phyloP scores from a whole-genome alignment of 1,284 basidiomycete genomes.

The Ganoderma sp. region DNA sequence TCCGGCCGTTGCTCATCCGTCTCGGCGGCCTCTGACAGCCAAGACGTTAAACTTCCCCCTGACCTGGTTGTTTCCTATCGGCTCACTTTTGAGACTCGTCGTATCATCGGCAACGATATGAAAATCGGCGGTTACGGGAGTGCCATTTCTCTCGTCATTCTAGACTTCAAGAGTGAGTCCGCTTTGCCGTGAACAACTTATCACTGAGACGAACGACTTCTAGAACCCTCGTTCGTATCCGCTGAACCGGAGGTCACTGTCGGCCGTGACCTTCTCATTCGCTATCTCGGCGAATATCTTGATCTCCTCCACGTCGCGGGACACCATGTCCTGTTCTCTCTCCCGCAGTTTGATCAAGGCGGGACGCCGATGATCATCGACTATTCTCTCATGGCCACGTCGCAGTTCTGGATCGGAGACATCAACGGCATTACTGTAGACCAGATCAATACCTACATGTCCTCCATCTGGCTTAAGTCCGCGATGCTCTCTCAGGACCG shows the following conservation, averaged over 20 bases:
- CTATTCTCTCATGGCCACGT: slow-evolving; percentile 32
- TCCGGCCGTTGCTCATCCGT: neutral
- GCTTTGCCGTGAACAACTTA: neutral
- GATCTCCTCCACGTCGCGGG: slow-evolving; percentile 38
- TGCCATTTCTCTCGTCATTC: slow-evolving; percentile 25
- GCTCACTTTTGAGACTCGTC: slow-evolving; percentile 27
- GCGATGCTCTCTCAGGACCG: slow-evolving; percentile 34
- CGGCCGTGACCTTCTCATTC: slow-evolving; percentile 27
- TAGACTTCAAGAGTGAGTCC: slow-evolving; percentile 28
- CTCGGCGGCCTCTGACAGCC: slow-evolving; percentile 1
- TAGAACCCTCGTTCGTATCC: slow-evolving; percentile 6
- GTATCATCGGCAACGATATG: slow-evolving; percentile 31
- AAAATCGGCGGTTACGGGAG: slow-evolving; percentile 34
- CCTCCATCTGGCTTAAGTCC: slow-evolving; percentile 41
- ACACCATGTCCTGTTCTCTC: slow-evolving; percentile 40
- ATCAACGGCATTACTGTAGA: slow-evolving; percentile 38
- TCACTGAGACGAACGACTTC: slow-evolving; percentile 14
- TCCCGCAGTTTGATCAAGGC: slow-evolving; percentile 41
- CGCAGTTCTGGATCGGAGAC: slow-evolving; percentile 3
- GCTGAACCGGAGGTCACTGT: slow-evolving; percentile 16
- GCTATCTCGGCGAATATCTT: slow-evolving; percentile 36
- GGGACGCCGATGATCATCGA: slow-evolving; percentile 33
- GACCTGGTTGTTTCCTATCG: slow-evolving; percentile 33
- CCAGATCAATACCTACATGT: slow-evolving; percentile 42
- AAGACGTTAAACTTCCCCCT: slow-evolving; percentile 7